A percentile compares a stretch with the other conserved stretches of the same genome.
Evolutionary conservation across 176 grass and related monocot species (phyloP).

Genomic region (Pontederia crassipes): DNA sequence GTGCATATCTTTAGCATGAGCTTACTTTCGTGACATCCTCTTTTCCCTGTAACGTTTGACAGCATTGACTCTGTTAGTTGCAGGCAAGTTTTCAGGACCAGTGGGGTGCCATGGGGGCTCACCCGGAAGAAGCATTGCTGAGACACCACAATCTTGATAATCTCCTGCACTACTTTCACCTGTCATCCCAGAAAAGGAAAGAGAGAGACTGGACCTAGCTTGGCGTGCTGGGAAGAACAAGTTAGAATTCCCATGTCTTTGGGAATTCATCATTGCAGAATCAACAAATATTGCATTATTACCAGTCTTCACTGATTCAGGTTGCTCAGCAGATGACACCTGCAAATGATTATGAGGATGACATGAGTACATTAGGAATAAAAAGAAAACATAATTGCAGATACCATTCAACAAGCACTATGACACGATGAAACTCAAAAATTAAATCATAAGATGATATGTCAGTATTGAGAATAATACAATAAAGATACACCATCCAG

Average conservation of each 20-base stretch:
- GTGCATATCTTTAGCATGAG: neutral
- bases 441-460: too few species aligned
- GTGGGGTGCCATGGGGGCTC: constrained; percentile 66
- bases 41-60: constrained; percentile 95
- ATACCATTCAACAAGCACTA: too few species aligned
- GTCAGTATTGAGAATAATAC: neutral
- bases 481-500: constrained; percentile 1
- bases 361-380: neutral
- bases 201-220: constrained; percentile 49
- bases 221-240: constrained; percentile 46
- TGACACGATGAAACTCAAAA: too few species aligned
- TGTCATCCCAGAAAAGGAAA: constrained; percentile 86
- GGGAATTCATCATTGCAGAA: constrained; percentile 58
- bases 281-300: constrained; percentile 50
- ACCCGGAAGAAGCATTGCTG: constrained; percentile 58
- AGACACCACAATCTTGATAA: constrained; percentile 77
- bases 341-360: neutral
- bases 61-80: constrained; percentile 60
- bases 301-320: constrained; percentile 24
- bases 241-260: constrained; percentile 53
- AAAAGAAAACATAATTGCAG: neutral
- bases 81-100: constrained; percentile 40
- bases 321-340: constrained; percentile 17
- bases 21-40: constrained; percentile 95
- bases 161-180: constrained; percentile 89